Evolutionary conservation across 345 rosid genomes (phyloP), one percentile per base, ranked within the genome.

Genomic region (Moricandia moricandioides): DNA sequence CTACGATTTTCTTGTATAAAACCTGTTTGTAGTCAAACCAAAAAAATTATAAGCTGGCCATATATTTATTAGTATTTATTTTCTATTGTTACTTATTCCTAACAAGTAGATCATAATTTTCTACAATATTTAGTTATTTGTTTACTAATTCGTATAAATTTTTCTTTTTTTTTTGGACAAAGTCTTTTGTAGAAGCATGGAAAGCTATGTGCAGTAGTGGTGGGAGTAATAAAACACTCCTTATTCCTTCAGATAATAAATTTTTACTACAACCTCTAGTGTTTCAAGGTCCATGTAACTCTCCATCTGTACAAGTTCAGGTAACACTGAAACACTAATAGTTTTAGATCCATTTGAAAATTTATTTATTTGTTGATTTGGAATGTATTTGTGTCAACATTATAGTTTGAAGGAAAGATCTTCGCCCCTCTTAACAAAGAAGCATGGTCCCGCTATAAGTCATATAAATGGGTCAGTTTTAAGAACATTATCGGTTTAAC

Each of bases 151-250:
- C 4, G 51, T 24, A 7, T 2, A 49, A 33, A 14, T 60, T 8
- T 30, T 3, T 61, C 24, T 16, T 27, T 40, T 9, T 21, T n/a
- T 8, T 21, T 13, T 2, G 8, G 4, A 29, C 2, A 45, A 24
- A 82, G 89, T 87, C 87, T 14, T 86, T 84, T 45, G 68, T 67
- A 6, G 33, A 71, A 31, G 87, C 89, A 37, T 88, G 89, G 92
- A 24, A 16, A 39, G 64, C 40, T 40, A 62, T 69, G 51, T 86
- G 88, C 67, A 24, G 67, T 35, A 17, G 80, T 17, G 51, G 65
- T 59, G 55, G 72, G 2, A 4, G 9, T n/a, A 2, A 0, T 8
- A 59, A 64, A 16, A 55, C 69, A 10, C 47, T 83, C 8, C 6
- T 26, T n/a, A 14, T 88, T 27, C 86, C 88, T 7, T 17, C 47